Percentiles rank a stretch among this genome's conserved stretches.
These are phyloP conservation scores for Chimonanthus praecox DNA, from an alignment of 164 flowering plant species.

Conservation along the genomic window DNA sequence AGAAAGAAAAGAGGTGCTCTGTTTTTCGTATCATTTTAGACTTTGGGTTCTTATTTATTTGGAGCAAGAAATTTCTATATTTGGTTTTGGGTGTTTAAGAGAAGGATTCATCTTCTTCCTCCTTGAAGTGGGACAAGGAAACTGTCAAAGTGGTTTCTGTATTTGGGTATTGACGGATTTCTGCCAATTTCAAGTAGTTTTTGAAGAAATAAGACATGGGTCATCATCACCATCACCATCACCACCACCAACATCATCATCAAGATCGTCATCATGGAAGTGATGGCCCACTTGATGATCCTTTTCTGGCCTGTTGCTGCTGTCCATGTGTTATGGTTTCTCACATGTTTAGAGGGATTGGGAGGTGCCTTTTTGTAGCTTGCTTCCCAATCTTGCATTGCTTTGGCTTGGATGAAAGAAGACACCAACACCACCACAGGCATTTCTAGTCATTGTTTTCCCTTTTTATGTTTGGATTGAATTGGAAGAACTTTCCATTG, in stretches of 20 bases:
- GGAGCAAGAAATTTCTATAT: background rate
- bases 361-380: slow-evolving; percentile 11
- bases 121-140: background rate
- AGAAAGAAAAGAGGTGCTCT: background rate
- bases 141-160: background rate
- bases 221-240: too few relatives aligned
- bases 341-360: background rate
- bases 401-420: slow-evolving; percentile 22
- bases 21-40: background rate
- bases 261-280: slow-evolving; percentile 14
- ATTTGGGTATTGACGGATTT: background rate
- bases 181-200: background rate
- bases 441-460: slow-evolving; percentile 11
- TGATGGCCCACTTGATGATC: slow-evolving; percentile 23
- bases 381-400: slow-evolving; percentile 44
- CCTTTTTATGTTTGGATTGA: background rate
- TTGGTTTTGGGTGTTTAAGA: too few relatives aligned
- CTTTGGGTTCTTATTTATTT: background rate
- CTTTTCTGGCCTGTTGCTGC: slow-evolving; percentile 34
- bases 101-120: background rate
- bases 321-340: slow-evolving; percentile 39
- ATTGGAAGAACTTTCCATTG: background rate
- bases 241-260: slow-evolving; percentile 14
- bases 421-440: background rate
- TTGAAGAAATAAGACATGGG: slow-evolving; percentile 15